Percentiles rank a stretch among this genome's conserved stretches.
phyloP scores from a whole-genome alignment of 192 early-diverging fungal genomes.

The Coemansia aciculifera region DNA sequence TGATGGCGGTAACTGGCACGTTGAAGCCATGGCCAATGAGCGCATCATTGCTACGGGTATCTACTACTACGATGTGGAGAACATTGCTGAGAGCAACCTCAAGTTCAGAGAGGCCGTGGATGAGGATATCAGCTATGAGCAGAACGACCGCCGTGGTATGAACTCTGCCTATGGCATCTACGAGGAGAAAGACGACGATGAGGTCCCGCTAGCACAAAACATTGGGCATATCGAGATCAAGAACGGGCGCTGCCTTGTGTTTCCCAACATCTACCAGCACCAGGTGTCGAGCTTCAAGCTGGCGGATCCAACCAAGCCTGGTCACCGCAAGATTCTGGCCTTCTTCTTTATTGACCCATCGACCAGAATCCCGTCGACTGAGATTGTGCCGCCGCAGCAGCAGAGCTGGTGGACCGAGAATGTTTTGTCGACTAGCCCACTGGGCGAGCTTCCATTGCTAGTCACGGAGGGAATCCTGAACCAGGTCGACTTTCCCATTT shows the following conservation, averaged over 20 bases:
- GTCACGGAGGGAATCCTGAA: constrained; percentile 20
- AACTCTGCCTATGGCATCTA: constrained; percentile 43
- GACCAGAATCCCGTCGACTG: constrained; percentile 56
- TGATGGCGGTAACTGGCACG: constrained; percentile 64
- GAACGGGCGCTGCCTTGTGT: constrained; percentile 65
- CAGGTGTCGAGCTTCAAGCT: constrained; percentile 63
- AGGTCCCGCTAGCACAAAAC: constrained; percentile 37
- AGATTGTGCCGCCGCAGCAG: constrained; percentile 67
- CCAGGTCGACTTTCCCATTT: constrained; percentile 33
- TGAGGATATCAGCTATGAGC: not conserved
- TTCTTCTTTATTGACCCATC: constrained; percentile 75
- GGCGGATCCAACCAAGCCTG: constrained; percentile 60
- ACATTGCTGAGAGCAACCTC: constrained; percentile 66
- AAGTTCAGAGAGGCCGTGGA: constrained; percentile 55
- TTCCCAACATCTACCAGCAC: constrained; percentile 76
- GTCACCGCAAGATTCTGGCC: constrained; percentile 65
- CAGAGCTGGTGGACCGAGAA: constrained; percentile 44
- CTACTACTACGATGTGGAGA: constrained; percentile 69
- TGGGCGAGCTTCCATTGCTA: constrained; percentile 23
- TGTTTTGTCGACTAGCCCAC: not conserved
- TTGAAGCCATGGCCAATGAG: constrained; percentile 73
- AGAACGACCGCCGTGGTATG: constrained; percentile 4
- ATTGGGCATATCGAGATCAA: constrained; percentile 51
- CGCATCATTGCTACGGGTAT: constrained; percentile 72
- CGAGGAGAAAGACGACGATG: constrained; percentile 13